These are phyloP conservation scores for Lagenidium giganteum DNA, from an alignment of 352 stramenopile species.

Conservation along the genomic window DNA sequence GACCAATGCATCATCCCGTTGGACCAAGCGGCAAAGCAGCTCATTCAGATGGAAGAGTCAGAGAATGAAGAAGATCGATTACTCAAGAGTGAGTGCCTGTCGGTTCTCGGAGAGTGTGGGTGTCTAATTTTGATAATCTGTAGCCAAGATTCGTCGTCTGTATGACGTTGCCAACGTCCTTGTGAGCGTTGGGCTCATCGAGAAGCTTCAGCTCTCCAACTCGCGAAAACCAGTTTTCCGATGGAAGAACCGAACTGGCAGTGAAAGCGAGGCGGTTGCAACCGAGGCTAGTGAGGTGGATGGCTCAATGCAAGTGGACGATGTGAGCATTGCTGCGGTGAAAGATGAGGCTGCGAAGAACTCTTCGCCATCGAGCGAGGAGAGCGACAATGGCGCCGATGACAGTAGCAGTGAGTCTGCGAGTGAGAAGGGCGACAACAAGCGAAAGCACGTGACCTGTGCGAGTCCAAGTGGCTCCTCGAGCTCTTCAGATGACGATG, in stretches of 20 bases:
- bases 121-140: not conserved
- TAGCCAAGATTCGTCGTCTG: constrained; percentile 93
- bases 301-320: not conserved
- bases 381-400: constrained; percentile 46
- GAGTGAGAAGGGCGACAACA: constrained; percentile 31
- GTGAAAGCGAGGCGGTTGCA: not conserved
- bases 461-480: not conserved
- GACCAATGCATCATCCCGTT: constrained; percentile 91
- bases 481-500: constrained; percentile 22
- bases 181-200: constrained; percentile 88
- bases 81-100: constrained; percentile 73
- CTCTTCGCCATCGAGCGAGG: constrained; percentile 30
- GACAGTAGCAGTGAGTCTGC: constrained; percentile 53
- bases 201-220: constrained; percentile 83
- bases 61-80: constrained; percentile 69
- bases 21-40: constrained; percentile 90
- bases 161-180: constrained; percentile 98
- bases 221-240: constrained; percentile 82
- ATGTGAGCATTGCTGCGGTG: constrained; percentile 1
- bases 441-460: constrained; percentile 30
- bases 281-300: constrained; percentile 1
- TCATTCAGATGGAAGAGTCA: constrained; percentile 86
- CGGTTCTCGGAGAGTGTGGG: too few relatives aligned
- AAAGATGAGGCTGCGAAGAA: constrained; percentile 25
- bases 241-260: constrained; percentile 44